Conservation (phyloP, 2,329 filamentous ascomycete genomes). For the Colletotrichum sp. region DNA sequence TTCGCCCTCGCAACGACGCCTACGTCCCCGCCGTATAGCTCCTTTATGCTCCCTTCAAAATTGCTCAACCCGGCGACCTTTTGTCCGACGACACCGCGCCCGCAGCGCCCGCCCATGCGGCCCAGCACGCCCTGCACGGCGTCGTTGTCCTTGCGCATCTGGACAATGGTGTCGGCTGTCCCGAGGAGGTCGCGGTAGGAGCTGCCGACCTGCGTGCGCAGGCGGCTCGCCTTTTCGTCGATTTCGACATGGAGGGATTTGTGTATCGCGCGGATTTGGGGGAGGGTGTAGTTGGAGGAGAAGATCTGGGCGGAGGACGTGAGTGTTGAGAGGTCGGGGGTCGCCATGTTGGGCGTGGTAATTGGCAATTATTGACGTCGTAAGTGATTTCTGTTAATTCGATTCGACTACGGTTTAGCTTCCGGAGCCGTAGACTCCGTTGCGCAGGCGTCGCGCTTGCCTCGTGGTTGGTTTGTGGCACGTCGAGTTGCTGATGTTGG, state of each 20-base stretch:
- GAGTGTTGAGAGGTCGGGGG: conserved; percentile 51
- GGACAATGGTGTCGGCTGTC: conserved; percentile 91
- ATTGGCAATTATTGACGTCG: not conserved
- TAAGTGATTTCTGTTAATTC: not conserved
- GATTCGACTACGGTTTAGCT: not conserved
- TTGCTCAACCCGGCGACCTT: conserved; percentile 63
- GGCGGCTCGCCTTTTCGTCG: conserved; percentile 65
- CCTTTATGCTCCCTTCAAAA: conserved; percentile 38
- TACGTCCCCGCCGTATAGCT: not conserved
- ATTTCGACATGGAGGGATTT: conserved; percentile 61
- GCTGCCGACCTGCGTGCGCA: conserved; percentile 67
- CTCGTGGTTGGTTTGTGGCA: not conserved
- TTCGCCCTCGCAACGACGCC: conserved; percentile 45
- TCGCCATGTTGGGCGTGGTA: conserved; percentile 12
- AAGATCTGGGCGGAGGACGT: conserved; percentile 60
- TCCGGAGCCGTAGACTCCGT: not conserved
- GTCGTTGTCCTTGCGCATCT: conserved; percentile 82
- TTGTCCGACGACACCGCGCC: conserved; percentile 69
- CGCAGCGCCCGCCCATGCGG: conserved; percentile 77
- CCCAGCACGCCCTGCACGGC: conserved; percentile 73
- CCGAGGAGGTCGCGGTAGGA: conserved; percentile 88
- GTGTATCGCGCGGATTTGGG: conserved; percentile 68
- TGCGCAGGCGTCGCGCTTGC: conserved; percentile 7
- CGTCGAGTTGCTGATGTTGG: not conserved
- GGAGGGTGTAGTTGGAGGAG: conserved; percentile 59